These are phyloP conservation scores for Picea glauca DNA, from an alignment of 75 land plant genomes.

Conservation along the genomic window DNA sequence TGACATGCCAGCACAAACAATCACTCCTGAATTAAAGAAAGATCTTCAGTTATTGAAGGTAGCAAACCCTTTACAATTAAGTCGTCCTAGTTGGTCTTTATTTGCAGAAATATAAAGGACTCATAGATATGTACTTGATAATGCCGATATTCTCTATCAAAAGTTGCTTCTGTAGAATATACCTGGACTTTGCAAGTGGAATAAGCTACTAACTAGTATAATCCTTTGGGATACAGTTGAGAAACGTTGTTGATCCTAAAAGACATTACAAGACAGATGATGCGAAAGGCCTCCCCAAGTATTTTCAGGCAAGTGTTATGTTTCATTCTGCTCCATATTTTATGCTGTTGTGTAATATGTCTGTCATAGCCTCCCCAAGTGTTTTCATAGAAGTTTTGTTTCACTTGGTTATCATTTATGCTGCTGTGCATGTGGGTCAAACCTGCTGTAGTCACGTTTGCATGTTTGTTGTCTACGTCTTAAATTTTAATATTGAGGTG, in stretches of 20 bases:
- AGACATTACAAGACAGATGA: constrained; percentile 85
- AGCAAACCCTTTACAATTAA: not conserved
- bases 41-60: constrained; percentile 90
- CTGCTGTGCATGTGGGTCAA: not conserved
- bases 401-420: not conserved
- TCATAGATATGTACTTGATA: not conserved
- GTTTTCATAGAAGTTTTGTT: not conserved
- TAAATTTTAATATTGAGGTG: not conserved
- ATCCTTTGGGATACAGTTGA: constrained; percentile 40
- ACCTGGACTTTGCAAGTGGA: not conserved
- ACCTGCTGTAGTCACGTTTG: not conserved
- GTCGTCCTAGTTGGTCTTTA: not conserved
- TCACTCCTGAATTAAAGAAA: constrained; percentile 80
- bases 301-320: constrained; percentile 65
- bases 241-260: constrained; percentile 89
- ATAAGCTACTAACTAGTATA: not conserved
- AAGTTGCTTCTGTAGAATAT: not conserved
- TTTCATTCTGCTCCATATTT: not conserved
- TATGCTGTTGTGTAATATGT: not conserved
- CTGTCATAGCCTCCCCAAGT: not conserved
- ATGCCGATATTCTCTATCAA: not conserved
- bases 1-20: constrained; percentile 80
- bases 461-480: not conserved
- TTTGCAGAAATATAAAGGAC: not conserved
- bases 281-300: constrained; percentile 78